phyloP scores from a whole-genome alignment of 2,329 filamentous ascomycete genomes.

The Epichloe sibirici region DNA sequence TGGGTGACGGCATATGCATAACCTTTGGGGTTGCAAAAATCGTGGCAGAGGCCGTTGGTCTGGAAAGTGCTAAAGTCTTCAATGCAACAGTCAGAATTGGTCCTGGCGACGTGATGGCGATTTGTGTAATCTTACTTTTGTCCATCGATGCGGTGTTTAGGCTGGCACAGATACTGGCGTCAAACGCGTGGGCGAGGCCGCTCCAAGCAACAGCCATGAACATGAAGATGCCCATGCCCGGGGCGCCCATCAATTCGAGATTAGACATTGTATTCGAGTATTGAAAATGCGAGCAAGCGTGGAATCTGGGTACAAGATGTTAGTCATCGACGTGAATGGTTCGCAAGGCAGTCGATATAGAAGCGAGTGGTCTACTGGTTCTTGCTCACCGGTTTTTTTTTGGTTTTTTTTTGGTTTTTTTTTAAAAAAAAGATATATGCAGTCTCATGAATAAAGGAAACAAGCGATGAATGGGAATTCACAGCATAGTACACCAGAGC shows the following conservation, averaged over 20 bases:
- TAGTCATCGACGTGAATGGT: not conserved
- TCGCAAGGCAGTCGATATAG: not conserved
- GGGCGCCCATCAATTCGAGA: not conserved
- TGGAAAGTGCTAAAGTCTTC: slow-evolving; percentile 46
- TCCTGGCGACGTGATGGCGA: not conserved
- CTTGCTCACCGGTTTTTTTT: not conserved
- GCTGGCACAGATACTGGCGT: slow-evolving; percentile 22
- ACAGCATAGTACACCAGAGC: slow-evolving; percentile 2
- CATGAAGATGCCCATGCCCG: slow-evolving; percentile 2
- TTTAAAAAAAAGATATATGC: slow-evolving; percentile 8
- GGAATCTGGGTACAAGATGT: not conserved
- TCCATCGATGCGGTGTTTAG: slow-evolving; percentile 23
- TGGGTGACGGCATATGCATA: slow-evolving; percentile 61
- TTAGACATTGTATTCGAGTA: not conserved
- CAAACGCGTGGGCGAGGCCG: slow-evolving; percentile 14
- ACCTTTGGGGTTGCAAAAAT: slow-evolving; percentile 37
- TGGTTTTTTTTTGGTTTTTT: too few species aligned
- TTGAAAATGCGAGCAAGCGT: not conserved
- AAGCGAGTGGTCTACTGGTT: not conserved
- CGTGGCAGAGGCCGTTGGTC: slow-evolving; percentile 56
- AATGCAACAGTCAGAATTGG: slow-evolving; percentile 1
- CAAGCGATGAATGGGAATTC: not conserved
- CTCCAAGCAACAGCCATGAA: slow-evolving; percentile 15
- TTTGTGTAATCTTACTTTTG: slow-evolving; percentile 18
- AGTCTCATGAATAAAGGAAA: not conserved